Evolutionary conservation across 257 asterid genomes (phyloP).

Genomic region (Nicotiana knightiana): DNA sequence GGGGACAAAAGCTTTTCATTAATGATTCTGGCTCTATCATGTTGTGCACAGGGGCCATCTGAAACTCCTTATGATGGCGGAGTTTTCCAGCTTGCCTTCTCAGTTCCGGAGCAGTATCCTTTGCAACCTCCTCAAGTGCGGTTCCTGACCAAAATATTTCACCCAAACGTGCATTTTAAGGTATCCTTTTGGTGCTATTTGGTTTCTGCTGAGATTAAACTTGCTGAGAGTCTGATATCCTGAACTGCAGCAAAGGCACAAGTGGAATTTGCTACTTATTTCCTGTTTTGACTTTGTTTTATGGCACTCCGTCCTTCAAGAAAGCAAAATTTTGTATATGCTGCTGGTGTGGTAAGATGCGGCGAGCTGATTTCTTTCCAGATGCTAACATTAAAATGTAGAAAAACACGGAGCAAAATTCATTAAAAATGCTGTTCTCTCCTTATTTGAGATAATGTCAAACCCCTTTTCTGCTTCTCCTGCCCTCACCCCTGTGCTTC

Average conservation of each 20-base stretch:
- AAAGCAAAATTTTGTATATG: neutral
- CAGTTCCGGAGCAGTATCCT: conserved; percentile 99
- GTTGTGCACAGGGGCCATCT: conserved; percentile 71
- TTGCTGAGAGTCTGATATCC: neutral
- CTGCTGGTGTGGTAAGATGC: neutral
- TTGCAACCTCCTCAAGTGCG: conserved; percentile 99
- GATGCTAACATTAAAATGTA: neutral
- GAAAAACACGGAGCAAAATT: neutral
- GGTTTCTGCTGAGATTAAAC: neutral
- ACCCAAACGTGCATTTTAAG: conserved; percentile 99
- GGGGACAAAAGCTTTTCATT: neutral
- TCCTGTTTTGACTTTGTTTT: neutral
- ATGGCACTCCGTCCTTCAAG: neutral
- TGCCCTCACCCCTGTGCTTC: neutral
- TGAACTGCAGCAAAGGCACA: neutral
- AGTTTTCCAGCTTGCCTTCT: conserved; percentile 90
- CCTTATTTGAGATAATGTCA: too few species aligned
- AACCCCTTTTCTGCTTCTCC: too few species aligned
- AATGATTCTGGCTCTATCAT: conserved; percentile 3
- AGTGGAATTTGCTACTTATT: neutral
- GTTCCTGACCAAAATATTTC: conserved; percentile 94
- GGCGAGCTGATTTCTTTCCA: neutral
- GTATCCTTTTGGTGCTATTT: conserved; percentile 25
- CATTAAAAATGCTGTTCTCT: neutral
- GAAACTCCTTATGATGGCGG: conserved; percentile 99